Evolutionary conservation across 352 stramenopile genomes (phyloP).

Genomic region (Phytophthora boehmeriae): DNA sequence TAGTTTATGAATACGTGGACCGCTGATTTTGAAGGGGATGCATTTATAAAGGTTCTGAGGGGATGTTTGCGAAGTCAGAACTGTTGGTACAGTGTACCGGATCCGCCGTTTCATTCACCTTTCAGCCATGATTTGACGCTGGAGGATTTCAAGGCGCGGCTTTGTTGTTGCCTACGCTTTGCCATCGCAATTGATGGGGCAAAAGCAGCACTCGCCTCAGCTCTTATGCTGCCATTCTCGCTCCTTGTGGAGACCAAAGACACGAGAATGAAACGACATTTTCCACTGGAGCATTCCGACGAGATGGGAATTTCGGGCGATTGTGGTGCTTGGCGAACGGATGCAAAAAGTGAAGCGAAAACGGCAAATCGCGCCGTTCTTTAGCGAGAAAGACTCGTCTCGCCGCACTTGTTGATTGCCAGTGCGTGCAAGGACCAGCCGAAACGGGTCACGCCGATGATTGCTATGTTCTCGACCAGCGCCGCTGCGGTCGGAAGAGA

Average conservation of each 20-base stretch:
- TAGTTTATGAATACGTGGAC: too few species aligned
- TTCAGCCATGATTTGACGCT: not conserved
- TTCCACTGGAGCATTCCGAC: constrained; percentile 21
- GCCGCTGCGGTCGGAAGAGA: constrained; percentile 8
- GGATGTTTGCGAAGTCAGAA: not conserved
- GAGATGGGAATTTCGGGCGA: constrained; percentile 26
- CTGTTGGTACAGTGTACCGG: not conserved
- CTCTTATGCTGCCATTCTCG: constrained; percentile 20
- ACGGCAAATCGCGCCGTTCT: constrained; percentile 9
- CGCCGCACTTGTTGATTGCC: constrained; percentile 12
- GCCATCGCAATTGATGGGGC: not conserved
- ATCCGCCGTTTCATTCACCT: not conserved
- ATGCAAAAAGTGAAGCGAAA: constrained; percentile 19
- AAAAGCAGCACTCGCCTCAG: not conserved
- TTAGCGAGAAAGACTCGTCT: constrained; percentile 8
- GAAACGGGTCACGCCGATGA: constrained; percentile 9
- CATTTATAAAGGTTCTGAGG: too few species aligned
- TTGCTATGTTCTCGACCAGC: constrained; percentile 20
- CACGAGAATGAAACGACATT: not conserved
- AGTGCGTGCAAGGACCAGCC: constrained; percentile 7
- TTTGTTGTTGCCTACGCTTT: not conserved
- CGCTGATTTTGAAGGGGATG: too few species aligned
- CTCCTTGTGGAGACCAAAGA: not conserved
- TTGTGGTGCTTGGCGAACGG: constrained; percentile 23
- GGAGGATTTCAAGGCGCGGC: not conserved